Conservation (phyloP, 1,284 basidiomycete species). For the Tilletia setariae region DNA sequence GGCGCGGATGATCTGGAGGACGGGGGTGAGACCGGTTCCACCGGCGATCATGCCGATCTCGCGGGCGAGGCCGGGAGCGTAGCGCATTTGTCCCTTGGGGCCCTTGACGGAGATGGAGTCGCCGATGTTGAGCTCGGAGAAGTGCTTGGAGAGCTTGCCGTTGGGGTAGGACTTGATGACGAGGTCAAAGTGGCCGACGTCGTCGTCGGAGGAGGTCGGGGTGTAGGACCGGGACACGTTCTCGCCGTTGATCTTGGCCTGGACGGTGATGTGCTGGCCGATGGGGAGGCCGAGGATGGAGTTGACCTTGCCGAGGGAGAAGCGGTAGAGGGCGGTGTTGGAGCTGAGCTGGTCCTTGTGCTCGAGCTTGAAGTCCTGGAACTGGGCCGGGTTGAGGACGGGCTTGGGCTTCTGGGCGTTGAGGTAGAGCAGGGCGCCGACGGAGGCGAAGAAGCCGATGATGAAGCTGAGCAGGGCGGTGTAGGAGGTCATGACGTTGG, state of each 20-base stretch:
- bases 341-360: slow-evolving; percentile 83
- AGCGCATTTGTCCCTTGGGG: slow-evolving; percentile 78
- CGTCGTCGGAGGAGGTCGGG: slow-evolving; percentile 85
- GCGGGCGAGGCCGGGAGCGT: slow-evolving; percentile 55
- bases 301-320: slow-evolving; percentile 69
- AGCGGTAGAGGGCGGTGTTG: slow-evolving; percentile 93
- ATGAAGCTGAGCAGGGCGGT: slow-evolving; percentile 40
- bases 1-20: slow-evolving; percentile 79
- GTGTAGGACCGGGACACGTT: slow-evolving; percentile 87
- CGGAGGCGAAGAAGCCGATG: slow-evolving; percentile 38
- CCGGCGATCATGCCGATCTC: slow-evolving; percentile 91
- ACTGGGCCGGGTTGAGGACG: slow-evolving; percentile 70
- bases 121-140: slow-evolving; percentile 65
- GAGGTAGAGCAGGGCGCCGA: slow-evolving; percentile 39
- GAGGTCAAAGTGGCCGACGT: slow-evolving; percentile 89
- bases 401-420: slow-evolving; percentile 56
- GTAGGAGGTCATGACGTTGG: slow-evolving; percentile 45
- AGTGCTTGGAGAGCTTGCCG: slow-evolving; percentile 87
- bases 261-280: slow-evolving; percentile 91
- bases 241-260: slow-evolving; percentile 87
- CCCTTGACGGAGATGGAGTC: slow-evolving; percentile 83
- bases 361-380: slow-evolving; percentile 76
- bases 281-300: slow-evolving; percentile 87
- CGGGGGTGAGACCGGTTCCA: slow-evolving; percentile 84
- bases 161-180: slow-evolving; percentile 97